Conservation (phyloP, 805 yeast genomes). For the Ogataea methanolica region DNA sequence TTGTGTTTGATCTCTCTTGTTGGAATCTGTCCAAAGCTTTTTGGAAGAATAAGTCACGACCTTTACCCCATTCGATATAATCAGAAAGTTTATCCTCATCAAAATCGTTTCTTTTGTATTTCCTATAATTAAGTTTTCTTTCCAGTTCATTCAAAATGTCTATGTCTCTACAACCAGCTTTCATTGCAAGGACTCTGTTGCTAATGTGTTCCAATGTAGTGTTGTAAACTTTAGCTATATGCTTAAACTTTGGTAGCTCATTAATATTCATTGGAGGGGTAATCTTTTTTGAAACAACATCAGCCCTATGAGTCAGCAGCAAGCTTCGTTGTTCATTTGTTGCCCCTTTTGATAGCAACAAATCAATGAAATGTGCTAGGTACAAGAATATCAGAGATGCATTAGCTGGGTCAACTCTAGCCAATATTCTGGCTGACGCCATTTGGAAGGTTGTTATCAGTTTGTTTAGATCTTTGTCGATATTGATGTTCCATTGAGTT, state of each 20-base stretch:
- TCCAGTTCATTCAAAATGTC: conserved; percentile 13
- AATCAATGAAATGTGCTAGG: conserved; percentile 13
- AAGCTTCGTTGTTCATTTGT: conserved; percentile 3
- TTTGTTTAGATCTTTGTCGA: conserved; percentile 5
- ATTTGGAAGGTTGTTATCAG: conserved; percentile 7
- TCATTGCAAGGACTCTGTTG: conserved; percentile 13
- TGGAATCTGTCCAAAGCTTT: conserved; percentile 12
- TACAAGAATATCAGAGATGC: conserved; percentile 9
- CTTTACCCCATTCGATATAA: conserved; percentile 12
- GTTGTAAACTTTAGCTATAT: conserved; percentile 12
- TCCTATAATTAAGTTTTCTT: background rate
- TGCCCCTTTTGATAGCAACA: conserved; percentile 7
- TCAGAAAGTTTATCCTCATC: background rate
- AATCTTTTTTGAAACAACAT: conserved; percentile 7
- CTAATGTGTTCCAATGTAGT: conserved; percentile 7
- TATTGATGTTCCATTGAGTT: conserved; percentile 1
- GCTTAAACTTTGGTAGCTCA: conserved; percentile 10
- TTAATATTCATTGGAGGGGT: conserved; percentile 10
- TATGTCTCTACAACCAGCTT: conserved; percentile 11
- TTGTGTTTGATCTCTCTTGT: conserved; percentile 2
- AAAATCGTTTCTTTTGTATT: conserved; percentile 11
- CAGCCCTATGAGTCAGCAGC: conserved; percentile 3
- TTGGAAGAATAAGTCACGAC: conserved; percentile 8
- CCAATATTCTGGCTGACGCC: conserved; percentile 11
- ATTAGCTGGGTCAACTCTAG: conserved; percentile 7